Conservation (phyloP, 768 basidiomycete genomes). For the Exidia glandulosa region DNA sequence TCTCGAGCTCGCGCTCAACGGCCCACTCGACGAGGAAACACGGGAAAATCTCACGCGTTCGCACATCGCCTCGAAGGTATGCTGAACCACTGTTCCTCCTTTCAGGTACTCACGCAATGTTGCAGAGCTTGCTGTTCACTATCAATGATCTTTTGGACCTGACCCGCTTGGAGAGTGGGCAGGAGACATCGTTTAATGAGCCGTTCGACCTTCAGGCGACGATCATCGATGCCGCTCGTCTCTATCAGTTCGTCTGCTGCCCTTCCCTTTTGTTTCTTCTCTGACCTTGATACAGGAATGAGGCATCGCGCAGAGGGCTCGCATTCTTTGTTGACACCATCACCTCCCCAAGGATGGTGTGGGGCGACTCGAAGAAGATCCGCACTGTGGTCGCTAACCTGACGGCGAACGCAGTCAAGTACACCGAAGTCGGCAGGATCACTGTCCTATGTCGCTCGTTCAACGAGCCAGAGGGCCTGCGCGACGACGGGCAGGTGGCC, state of each 20-base stretch:
- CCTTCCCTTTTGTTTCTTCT: background rate
- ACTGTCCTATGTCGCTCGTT: constrained; percentile 44
- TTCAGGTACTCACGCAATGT: background rate
- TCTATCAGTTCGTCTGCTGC: constrained; percentile 32
- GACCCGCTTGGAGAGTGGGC: constrained; percentile 64
- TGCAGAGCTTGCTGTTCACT: constrained; percentile 60
- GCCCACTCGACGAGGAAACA: constrained; percentile 59
- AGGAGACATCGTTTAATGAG: constrained; percentile 65
- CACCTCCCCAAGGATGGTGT: constrained; percentile 43
- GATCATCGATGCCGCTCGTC: constrained; percentile 48
- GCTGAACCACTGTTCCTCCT: background rate
- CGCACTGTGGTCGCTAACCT: constrained; percentile 68
- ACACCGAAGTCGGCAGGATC: constrained; percentile 51
- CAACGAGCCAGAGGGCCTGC: constrained; percentile 40
- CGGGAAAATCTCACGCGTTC: constrained; percentile 61
- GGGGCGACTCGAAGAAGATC: constrained; percentile 67
- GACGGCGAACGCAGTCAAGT: constrained; percentile 70
- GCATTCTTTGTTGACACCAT: constrained; percentile 45
- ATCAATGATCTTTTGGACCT: constrained; percentile 78
- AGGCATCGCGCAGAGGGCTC: constrained; percentile 52
- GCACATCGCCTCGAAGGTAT: constrained; percentile 64
- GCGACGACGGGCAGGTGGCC: constrained; percentile 33
- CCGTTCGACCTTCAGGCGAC: constrained; percentile 55
- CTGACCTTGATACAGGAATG: constrained; percentile 24
- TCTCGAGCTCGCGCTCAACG: constrained; percentile 70